Base-by-base conservation (phyloP, 2,329 filamentous ascomycete genomes). In the Apiospora kogelbergensis region DNA sequence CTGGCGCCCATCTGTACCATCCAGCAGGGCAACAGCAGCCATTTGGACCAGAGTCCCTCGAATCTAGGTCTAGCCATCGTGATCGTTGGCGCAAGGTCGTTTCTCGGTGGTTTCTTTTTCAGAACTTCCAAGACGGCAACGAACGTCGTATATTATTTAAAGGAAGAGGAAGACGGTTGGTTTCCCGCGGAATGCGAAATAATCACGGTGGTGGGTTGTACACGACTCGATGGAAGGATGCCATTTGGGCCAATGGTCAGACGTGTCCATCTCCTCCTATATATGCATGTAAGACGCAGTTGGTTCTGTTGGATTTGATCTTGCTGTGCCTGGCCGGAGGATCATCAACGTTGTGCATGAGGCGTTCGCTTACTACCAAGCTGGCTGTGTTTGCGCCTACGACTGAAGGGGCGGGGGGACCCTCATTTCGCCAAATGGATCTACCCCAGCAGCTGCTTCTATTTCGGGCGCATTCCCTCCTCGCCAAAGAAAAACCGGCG, bases 11-110 rank as follows among this genome's bases (percentile, higher is more conserved):
- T 68, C 41, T 74, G 70, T 5, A 74, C 33, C 26, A 73, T 67
- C 73, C 72, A 74, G 67, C 24, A 57, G 11, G 71, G 72, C 13
- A 74, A 60, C 13, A 73, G 60, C n/a, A 73, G 63, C 37, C 70
- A 70, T 68, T 72, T 73, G 40, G 68, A 70, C 71, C 72, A 74
- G 64, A 73, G 63, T 6, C 68, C 71, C 17, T 70, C 67, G 69
- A 68, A 71, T 37, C 30, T 60, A 9, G 53, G 20, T n/a, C 30
- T 37, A 33, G 53, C 17, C 53, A 60, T 60, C 13, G 30, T 57
- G 48, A 20, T 46, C 13, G 48, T 7, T 17, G 26, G 48, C 30
- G 6, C 9, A n/a, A n/a, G n/a, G 46, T 26, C 26, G 13, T 13
- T 48, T 1, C 15, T 4, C 26, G 6, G 5, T 20, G 15, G 10